Conservation (phyloP, 768 basidiomycete species). For the Tulasnella sp. region DNA sequence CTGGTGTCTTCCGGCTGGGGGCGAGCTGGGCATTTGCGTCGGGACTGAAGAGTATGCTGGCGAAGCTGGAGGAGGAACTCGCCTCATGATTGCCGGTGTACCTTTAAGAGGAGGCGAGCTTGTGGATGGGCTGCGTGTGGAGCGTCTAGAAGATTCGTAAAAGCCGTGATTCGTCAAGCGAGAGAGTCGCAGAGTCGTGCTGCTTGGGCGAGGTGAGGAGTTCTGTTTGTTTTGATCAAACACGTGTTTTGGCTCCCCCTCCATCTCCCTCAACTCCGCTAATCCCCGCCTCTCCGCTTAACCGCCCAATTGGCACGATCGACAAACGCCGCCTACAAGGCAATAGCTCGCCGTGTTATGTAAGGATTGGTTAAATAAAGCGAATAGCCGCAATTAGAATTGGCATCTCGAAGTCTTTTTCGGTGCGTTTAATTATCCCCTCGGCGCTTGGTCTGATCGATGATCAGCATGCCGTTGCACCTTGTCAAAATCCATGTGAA, state of each 20-base stretch:
- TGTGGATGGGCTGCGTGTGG: not conserved
- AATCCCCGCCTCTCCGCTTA: not conserved
- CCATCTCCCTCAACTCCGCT: not conserved
- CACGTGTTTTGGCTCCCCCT: not conserved
- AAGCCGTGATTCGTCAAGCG: not conserved
- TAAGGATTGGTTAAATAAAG: too few species aligned
- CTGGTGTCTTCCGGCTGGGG: constrained; percentile 14
- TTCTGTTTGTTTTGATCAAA: not conserved
- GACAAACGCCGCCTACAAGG: not conserved
- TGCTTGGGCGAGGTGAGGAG: constrained; percentile 11
- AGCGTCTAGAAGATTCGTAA: constrained; percentile 6
- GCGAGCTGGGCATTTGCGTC: constrained; percentile 17
- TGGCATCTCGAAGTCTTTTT: too few species aligned
- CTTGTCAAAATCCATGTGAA: too few species aligned
- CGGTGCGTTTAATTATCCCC: too few species aligned
- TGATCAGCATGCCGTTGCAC: too few species aligned
- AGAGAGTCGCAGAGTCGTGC: not conserved
- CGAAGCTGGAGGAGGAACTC: constrained; percentile 9
- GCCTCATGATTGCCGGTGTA: not conserved
- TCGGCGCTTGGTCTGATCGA: too few species aligned
- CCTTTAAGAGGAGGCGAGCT: not conserved
- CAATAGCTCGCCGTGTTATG: not conserved
- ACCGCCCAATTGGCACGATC: not conserved
- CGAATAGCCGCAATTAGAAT: too few species aligned
- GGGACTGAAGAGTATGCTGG: constrained; percentile 26